phyloP scores from a whole-genome alignment of 768 basidiomycete genomes.

The Mycena albidolilacea region DNA sequence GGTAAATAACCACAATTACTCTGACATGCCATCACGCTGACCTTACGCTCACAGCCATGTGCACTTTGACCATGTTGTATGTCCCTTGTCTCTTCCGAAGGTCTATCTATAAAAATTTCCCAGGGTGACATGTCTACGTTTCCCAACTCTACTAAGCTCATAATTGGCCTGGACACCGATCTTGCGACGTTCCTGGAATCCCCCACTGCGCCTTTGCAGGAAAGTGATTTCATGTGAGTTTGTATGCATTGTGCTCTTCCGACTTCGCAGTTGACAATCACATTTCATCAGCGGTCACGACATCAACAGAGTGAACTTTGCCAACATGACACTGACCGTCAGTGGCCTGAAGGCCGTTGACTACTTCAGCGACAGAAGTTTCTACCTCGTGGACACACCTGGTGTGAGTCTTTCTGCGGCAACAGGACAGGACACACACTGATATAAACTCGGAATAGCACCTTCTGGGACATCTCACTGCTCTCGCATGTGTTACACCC shows the following conservation, averaged over 20 bases:
- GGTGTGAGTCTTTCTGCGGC: background rate
- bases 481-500: conserved; percentile 22
- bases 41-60: background rate
- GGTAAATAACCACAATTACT: background rate
- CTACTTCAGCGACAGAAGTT: background rate
- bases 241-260: too few relatives aligned
- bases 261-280: too few relatives aligned
- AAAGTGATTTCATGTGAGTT: conserved; percentile 30
- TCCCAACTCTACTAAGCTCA: conserved; percentile 27
- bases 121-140: conserved; percentile 38
- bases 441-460: background rate
- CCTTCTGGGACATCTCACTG: conserved; percentile 17
- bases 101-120: background rate
- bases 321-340: conserved; percentile 8
- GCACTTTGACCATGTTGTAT: conserved; percentile 26
- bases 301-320: conserved; percentile 31
- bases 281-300: too few relatives aligned
- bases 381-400: conserved; percentile 32
- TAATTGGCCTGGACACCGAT: conserved; percentile 28
- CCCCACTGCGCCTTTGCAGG: conserved; percentile 11
- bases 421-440: too few relatives aligned
- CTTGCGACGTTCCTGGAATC: conserved; percentile 12
- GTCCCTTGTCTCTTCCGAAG: background rate
- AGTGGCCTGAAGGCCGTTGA: conserved; percentile 24
- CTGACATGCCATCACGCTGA: background rate